phyloP scores from a whole-genome alignment of 2,329 filamentous ascomycete genomes.

The Fusarium poae region DNA sequence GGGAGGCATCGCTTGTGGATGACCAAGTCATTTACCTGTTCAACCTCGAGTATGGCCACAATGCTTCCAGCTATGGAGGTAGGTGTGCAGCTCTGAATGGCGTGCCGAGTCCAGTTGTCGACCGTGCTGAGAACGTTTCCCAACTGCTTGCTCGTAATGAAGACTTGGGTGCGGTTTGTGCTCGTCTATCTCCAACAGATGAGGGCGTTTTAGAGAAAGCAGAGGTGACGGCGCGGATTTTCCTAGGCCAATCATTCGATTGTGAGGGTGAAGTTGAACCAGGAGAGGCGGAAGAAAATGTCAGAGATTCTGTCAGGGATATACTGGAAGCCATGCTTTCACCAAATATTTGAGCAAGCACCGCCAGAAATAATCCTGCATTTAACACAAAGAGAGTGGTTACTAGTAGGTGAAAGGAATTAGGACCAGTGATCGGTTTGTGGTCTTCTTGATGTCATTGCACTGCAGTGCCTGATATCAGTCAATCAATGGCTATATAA shows the following conservation, averaged over 20 bases:
- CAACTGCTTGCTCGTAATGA: slow-evolving; percentile 77
- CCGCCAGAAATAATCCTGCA: not conserved
- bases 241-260: slow-evolving; percentile 58
- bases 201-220: slow-evolving; percentile 75
- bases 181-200: slow-evolving; percentile 74
- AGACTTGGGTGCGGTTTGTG: slow-evolving; percentile 80
- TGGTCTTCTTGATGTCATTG: not conserved
- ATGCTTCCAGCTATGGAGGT: slow-evolving; percentile 85
- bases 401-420: not conserved
- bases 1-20: slow-evolving; percentile 62
- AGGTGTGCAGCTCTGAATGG: slow-evolving; percentile 90
- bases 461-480: not conserved
- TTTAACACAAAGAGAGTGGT: not conserved
- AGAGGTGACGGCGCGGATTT: slow-evolving; percentile 69
- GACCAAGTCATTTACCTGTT: slow-evolving; percentile 82
- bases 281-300: not conserved
- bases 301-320: slow-evolving; percentile 19
- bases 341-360: slow-evolving; percentile 3
- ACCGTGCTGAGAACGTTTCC: slow-evolving; percentile 81
- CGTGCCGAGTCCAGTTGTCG: slow-evolving; percentile 77
- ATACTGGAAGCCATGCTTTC: slow-evolving; percentile 38
- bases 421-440: not conserved
- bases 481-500: not conserved
- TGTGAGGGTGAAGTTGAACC: not conserved
- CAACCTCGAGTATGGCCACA: slow-evolving; percentile 74